phyloP scores from a whole-genome alignment of 2,329 filamentous ascomycete species.

The Botryotinia globosa region DNA sequence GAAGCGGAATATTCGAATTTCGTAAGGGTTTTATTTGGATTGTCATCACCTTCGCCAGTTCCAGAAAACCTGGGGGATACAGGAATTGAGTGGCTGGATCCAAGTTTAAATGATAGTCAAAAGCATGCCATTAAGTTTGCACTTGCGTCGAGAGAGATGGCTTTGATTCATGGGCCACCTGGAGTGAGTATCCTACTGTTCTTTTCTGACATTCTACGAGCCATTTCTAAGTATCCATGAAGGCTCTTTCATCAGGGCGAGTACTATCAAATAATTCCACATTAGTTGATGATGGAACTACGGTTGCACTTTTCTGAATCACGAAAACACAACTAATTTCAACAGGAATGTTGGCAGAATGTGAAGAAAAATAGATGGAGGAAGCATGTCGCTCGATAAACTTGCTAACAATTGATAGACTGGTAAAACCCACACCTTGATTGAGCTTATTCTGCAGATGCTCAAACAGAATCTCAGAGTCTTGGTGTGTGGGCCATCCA shows the following conservation, averaged over 20 bases:
- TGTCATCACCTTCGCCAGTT: slow-evolving; percentile 51
- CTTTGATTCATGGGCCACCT: slow-evolving; percentile 90
- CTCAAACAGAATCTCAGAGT: slow-evolving; percentile 70
- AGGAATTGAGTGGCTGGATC: slow-evolving; percentile 60
- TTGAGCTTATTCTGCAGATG: slow-evolving; percentile 92
- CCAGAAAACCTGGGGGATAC: slow-evolving; percentile 45
- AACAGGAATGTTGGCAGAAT: not conserved
- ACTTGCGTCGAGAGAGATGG: slow-evolving; percentile 74
- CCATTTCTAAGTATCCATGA: not conserved
- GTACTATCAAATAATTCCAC: slow-evolving; percentile 12
- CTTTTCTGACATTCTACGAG: not conserved
- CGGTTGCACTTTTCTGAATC: not conserved
- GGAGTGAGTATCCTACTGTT: slow-evolving; percentile 52
- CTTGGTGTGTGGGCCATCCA: slow-evolving; percentile 93
- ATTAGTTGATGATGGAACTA: not conserved
- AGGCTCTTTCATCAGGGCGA: not conserved
- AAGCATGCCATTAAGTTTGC: slow-evolving; percentile 77
- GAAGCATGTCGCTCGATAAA: not conserved
- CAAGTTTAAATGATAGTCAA: slow-evolving; percentile 62
- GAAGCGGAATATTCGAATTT: slow-evolving; percentile 59
- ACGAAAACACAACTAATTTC: not conserved
- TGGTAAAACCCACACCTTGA: slow-evolving; percentile 93
- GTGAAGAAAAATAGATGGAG: too few species aligned
- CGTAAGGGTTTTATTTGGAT: slow-evolving; percentile 60
- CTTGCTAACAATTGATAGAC: slow-evolving; percentile 50